Evolutionary conservation across 805 yeast genomes (phyloP).

Genomic region (Kluyveromyces siamensis): DNA sequence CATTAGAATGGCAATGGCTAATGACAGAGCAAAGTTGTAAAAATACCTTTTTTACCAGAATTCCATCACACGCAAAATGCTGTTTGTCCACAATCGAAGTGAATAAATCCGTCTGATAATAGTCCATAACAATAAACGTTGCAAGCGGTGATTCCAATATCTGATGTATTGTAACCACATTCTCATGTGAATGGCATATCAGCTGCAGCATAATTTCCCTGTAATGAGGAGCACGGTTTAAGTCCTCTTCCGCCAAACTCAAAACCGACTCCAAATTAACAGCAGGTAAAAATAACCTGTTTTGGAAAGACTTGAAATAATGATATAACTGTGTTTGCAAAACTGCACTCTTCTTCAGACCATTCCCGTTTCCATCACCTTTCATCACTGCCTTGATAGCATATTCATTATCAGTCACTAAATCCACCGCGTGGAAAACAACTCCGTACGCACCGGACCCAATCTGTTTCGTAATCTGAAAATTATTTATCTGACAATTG

Average conservation of each 20-base stretch:
- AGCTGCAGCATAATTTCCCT: slow-evolving; percentile 69
- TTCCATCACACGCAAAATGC: slow-evolving; percentile 46
- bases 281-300: slow-evolving; percentile 17
- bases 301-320: slow-evolving; percentile 16
- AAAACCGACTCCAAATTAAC: slow-evolving; percentile 20
- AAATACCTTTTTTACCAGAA: slow-evolving; percentile 47
- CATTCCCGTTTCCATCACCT: slow-evolving; percentile 15
- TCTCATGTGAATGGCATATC: slow-evolving; percentile 68
- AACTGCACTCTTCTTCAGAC: slow-evolving; percentile 17
- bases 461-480: slow-evolving; percentile 17
- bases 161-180: slow-evolving; percentile 66
- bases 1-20: slow-evolving; percentile 69
- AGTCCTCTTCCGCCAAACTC: slow-evolving; percentile 29
- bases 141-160: slow-evolving; percentile 55
- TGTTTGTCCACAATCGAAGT: slow-evolving; percentile 71
- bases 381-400: slow-evolving; percentile 71
- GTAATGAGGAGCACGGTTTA: slow-evolving; percentile 30
- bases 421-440: slow-evolving; percentile 61
- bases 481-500: slow-evolving; percentile 23
- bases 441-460: slow-evolving; percentile 75
- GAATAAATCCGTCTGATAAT: slow-evolving; percentile 79
- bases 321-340: slow-evolving; percentile 21
- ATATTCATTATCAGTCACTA: slow-evolving; percentile 37
- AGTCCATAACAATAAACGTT: slow-evolving; percentile 73
- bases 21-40: slow-evolving; percentile 77